Evolutionary conservation across 208 protist species (phyloP).

Genomic region (Trichomonas gallinae): DNA sequence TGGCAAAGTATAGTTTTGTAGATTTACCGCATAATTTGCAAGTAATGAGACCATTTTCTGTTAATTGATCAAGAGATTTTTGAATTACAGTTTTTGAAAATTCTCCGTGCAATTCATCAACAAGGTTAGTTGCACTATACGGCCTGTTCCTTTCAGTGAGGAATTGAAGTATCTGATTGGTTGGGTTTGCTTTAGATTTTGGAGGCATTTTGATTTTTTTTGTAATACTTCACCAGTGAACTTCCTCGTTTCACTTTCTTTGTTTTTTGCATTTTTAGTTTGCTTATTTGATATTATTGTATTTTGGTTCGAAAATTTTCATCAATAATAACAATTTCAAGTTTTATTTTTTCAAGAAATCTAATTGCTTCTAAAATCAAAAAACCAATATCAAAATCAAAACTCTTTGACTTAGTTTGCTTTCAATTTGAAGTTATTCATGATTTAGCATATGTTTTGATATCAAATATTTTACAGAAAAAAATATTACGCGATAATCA

Average conservation of each 20-base stretch:
- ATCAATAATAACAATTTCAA: too few species aligned
- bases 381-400: too few species aligned
- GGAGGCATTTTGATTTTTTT: not conserved
- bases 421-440: too few species aligned
- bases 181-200: not conserved
- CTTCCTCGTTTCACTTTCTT: not conserved
- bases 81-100: not conserved
- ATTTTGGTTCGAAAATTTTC: too few species aligned
- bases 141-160: not conserved
- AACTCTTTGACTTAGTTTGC: too few species aligned
- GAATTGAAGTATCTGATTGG: not conserved
- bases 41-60: not conserved
- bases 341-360: too few species aligned
- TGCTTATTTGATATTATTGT: too few species aligned
- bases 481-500: too few species aligned
- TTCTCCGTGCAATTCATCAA: not conserved
- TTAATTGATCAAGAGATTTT: not conserved
- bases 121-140: not conserved
- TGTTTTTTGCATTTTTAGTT: too few species aligned
- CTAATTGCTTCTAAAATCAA: too few species aligned
- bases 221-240: not conserved
- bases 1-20: slow-evolving; percentile 9
- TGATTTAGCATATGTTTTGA: too few species aligned
- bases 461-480: too few species aligned
- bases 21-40: not conserved